A percentile compares a stretch with the other conserved stretches of the same genome.
These are phyloP conservation scores for Jackrogersella multiformis DNA, from an alignment of 495 filamentous ascomycete genomes.

Conservation along the genomic window DNA sequence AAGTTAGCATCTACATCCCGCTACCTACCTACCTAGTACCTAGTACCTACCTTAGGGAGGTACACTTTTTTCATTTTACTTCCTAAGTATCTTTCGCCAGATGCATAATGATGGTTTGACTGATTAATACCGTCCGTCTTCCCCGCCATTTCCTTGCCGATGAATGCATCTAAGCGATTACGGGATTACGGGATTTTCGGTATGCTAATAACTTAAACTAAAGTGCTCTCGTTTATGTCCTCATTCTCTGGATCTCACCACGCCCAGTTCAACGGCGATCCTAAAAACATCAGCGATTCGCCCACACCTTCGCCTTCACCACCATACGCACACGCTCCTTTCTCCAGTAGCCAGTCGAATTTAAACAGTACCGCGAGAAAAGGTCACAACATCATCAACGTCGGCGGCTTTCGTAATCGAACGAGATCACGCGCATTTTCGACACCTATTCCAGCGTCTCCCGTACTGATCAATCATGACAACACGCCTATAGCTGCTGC, in stretches of 20 bases:
- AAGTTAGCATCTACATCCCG: slow-evolving; percentile 21
- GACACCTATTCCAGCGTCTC: slow-evolving; percentile 41
- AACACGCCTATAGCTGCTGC: slow-evolving; percentile 39
- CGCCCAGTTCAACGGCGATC: slow-evolving; percentile 39
- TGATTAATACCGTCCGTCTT: background rate
- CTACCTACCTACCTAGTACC: background rate
- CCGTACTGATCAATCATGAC: slow-evolving; percentile 50
- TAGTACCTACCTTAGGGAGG: slow-evolving; percentile 2
- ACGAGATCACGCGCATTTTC: slow-evolving; percentile 42
- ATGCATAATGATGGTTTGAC: slow-evolving; percentile 19
- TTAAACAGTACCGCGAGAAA: slow-evolving; percentile 26
- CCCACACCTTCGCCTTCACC: slow-evolving; percentile 51
- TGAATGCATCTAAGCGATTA: slow-evolving; percentile 34
- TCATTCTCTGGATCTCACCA: slow-evolving; percentile 57
- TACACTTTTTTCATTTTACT: too few species aligned
- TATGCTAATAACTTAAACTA: slow-evolving; percentile 37
- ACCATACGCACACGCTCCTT: slow-evolving; percentile 34
- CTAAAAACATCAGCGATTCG: slow-evolving; percentile 49
- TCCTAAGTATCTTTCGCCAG: slow-evolving; percentile 15
- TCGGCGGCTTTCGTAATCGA: slow-evolving; percentile 41
- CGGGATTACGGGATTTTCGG: slow-evolving; percentile 19
- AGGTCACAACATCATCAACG: slow-evolving; percentile 44
- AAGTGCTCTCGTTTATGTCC: slow-evolving; percentile 70
- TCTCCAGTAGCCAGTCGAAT: slow-evolving; percentile 31
- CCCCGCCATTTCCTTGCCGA: background rate